A percentile compares a stretch with the other conserved stretches of the same genome.
Conservation (phyloP, 768 basidiomycete species). For the Collybia sordida region DNA sequence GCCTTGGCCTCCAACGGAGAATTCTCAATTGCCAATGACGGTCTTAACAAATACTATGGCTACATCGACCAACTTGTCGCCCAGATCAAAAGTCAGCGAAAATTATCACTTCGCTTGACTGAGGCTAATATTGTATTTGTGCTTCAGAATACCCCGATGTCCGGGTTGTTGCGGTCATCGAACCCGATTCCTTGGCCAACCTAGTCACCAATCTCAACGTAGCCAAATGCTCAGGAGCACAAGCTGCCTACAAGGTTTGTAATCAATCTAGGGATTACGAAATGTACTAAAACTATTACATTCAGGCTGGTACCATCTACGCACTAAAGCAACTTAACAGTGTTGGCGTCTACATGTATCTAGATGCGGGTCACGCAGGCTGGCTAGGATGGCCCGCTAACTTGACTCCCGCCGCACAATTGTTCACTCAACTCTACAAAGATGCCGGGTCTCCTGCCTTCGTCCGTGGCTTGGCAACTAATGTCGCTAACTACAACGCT, state of each 20-base stretch:
- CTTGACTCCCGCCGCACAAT: constrained; percentile 53
- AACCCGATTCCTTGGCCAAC: constrained; percentile 69
- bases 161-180: constrained; percentile 62
- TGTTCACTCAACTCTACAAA: constrained; percentile 51
- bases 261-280: not conserved
- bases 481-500: constrained; percentile 49
- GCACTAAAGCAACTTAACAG: constrained; percentile 55
- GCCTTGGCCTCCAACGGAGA: constrained; percentile 68
- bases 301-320: constrained; percentile 48
- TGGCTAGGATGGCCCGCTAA: constrained; percentile 74
- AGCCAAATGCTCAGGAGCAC: constrained; percentile 52
- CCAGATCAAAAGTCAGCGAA: constrained; percentile 45
- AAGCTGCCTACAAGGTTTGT: constrained; percentile 48
- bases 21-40: constrained; percentile 57
- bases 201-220: constrained; percentile 67
- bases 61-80: constrained; percentile 67
- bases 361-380: constrained; percentile 64
- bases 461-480: constrained; percentile 63
- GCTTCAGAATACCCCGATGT: constrained; percentile 53
- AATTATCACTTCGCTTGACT: not conserved
- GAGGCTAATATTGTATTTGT: constrained; percentile 1
- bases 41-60: constrained; percentile 51
- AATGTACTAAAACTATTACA: not conserved
- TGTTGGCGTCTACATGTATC: constrained; percentile 59
- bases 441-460: constrained; percentile 53